Base-by-base conservation (phyloP, 1,139 yeast species). In the Candida albicans region DNA sequence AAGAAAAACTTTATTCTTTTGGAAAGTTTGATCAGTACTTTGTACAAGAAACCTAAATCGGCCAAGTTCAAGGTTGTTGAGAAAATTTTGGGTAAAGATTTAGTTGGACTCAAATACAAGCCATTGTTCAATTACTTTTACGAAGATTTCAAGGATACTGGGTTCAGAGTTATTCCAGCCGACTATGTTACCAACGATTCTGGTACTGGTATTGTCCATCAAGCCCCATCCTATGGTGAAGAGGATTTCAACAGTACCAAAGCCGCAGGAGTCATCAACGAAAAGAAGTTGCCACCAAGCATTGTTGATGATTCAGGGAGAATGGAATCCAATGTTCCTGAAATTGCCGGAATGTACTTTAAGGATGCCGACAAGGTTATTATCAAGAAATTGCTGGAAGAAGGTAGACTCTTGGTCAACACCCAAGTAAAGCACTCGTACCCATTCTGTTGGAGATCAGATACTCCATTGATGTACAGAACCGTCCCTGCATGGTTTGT, bases 391-490 rank as follows among this genome's bases (percentile, higher is more conserved):
- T 77, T 93, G 62, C 87, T 95, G 50, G 89, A 82, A 46, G 67
- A 75, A 36, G 98, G 96, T 42, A 80, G 86, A 56, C 56, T 95
- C 37, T 73, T 93, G 55, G 80, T 84, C 40, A 85, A 82, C 49
- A 75, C 89, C 38, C 98, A 93, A 74, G 75, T 93, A 52, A 83
- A 84, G 73, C 99, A 93, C 78, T 86, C 96, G 67, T 93, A 93
- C 67, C 99, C 99, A 58, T 93, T 93, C 84, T 93, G 99, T 74
- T 93, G 99, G 99, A 86, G 99, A 79, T 91, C 98, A 3, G 99
- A 93, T 64, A 95, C 99, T 33, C 99, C 99, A 41, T 81, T 93
- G 65, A 70, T 93, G 56, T 95, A 93, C 75, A 84, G 96, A 73
- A 84, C 96, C 38, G 97, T 93, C 52, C 99, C 99, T 40, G 95